These are phyloP conservation scores for Xylaria sp. DNA, from an alignment of 2,329 filamentous ascomycete genomes.

Conservation along the genomic window DNA sequence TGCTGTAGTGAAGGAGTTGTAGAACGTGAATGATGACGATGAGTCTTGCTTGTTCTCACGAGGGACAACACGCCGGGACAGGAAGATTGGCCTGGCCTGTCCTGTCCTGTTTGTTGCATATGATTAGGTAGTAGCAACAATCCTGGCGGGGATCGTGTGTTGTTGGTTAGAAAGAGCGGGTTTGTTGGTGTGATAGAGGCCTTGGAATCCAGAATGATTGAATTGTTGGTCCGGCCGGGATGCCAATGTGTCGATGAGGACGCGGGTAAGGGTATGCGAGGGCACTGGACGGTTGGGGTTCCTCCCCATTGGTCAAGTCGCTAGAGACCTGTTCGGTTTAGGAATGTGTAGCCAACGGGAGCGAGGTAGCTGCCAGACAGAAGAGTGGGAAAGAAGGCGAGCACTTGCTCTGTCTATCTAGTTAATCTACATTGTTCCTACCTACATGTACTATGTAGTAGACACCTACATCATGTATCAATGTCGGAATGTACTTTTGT, in stretches of 20 bases:
- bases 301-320: slow-evolving; percentile 40
- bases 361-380: slow-evolving; percentile 32
- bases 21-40: neutral
- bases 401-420: slow-evolving; percentile 12
- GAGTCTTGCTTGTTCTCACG: slow-evolving; percentile 1
- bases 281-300: slow-evolving; percentile 6
- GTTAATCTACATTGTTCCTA: too few species aligned
- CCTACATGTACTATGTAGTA: too few species aligned
- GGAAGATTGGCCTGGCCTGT: neutral
- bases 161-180: neutral
- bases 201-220: slow-evolving; percentile 8
- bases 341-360: slow-evolving; percentile 42
- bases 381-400: slow-evolving; percentile 11
- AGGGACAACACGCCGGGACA: slow-evolving; percentile 1
- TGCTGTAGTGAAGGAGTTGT: neutral
- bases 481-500: neutral
- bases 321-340: slow-evolving; percentile 37
- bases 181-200: slow-evolving; percentile 1
- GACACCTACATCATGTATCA: too few species aligned
- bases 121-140: neutral
- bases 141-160: neutral
- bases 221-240: slow-evolving; percentile 16
- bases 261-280: slow-evolving; percentile 16
- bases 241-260: slow-evolving; percentile 1
- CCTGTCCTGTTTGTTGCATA: neutral